Conservation (phyloP, 2,329 filamentous ascomycete genomes). For the Elsinoe ampelina region DNA sequence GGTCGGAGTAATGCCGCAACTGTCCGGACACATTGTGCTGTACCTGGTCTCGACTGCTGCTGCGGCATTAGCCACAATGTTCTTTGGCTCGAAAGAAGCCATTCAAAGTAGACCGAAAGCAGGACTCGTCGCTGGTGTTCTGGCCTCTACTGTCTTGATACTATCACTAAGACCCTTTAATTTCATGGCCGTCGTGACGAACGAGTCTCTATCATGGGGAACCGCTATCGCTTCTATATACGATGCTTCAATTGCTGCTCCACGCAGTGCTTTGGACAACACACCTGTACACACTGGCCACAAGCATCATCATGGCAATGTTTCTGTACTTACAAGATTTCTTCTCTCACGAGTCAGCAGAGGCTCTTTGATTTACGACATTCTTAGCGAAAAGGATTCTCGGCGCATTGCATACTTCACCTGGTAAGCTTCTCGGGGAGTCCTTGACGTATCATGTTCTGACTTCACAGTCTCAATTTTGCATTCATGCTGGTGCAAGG, state of each 20-base stretch:
- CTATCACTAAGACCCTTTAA: background rate
- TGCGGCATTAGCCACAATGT: background rate
- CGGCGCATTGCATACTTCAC: conserved; percentile 96
- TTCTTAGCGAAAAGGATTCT: conserved; percentile 85
- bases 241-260: conserved; percentile 28
- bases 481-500: conserved; percentile 90
- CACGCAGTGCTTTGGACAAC: conserved; percentile 20
- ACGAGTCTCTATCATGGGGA: conserved; percentile 24
- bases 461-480: conserved; percentile 70
- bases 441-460: conserved; percentile 11
- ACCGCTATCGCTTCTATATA: conserved; percentile 32
- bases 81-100: background rate
- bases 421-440: conserved; percentile 46
- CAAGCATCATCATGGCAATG: conserved; percentile 32
- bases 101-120: background rate
- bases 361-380: conserved; percentile 73
- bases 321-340: conserved; percentile 62
- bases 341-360: conserved; percentile 60
- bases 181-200: background rate
- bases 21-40: background rate
- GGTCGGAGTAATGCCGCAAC: conserved; percentile 16
- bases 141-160: background rate
- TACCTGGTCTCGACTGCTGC: background rate
- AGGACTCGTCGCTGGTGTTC: background rate
- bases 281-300: conserved; percentile 19